Base-by-base conservation (phyloP, 2,329 filamentous ascomycete species). In the Penicillium sp. region DNA sequence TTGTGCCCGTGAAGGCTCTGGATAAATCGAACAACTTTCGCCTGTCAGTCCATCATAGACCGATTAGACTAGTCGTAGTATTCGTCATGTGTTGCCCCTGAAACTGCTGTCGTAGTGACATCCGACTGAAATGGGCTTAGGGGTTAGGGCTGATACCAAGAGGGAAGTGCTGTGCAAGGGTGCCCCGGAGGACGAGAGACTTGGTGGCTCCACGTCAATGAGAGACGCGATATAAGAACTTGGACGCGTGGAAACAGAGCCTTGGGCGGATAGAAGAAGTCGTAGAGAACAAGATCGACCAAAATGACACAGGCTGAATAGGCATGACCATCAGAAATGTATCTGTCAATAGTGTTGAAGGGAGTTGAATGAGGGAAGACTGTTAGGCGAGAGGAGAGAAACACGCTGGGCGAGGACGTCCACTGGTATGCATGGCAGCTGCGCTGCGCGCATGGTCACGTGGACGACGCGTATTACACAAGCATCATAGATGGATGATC, bases 111-210 rank as follows among this genome's bases (percentile, higher is more conserved):
- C 62, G 45, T 45, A 47, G 45, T 65, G 67, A 73, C 66, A 71
- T 70, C 77, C 75, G 87, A 88, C 91, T 91, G 90, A 88, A 82
- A 78, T 82, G 79, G 82, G 82, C 85, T 91, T 97, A 97, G 93
- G 93, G 93, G 93, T 96, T 97, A 96, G 93, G 91, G 80, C 80
- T 53, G 61, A 58, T 81, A 77, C 75, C 85, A 83, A 86, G 89
- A 88, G 89, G 89, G 90, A 88, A 87, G 68, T 82, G 81, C 85
- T 90, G 91, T 90, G 84, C 82, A 78, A 69, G 37, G 53, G 61
- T 69, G 71, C 76, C 67, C 61, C 40, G 63, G 26, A 63, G 69
- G 75, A 75, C 74, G 73, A 79, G 75, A 80, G 74, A 77, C 71
- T 72, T 62, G 66, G 69, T 66, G 72, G 72, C 65, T 69, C 68